A percentile compares a stretch with the other conserved stretches of the same genome.
Conservation (phyloP, 1,284 basidiomycete genomes). For the Vanrija pseudolonga region DNA sequence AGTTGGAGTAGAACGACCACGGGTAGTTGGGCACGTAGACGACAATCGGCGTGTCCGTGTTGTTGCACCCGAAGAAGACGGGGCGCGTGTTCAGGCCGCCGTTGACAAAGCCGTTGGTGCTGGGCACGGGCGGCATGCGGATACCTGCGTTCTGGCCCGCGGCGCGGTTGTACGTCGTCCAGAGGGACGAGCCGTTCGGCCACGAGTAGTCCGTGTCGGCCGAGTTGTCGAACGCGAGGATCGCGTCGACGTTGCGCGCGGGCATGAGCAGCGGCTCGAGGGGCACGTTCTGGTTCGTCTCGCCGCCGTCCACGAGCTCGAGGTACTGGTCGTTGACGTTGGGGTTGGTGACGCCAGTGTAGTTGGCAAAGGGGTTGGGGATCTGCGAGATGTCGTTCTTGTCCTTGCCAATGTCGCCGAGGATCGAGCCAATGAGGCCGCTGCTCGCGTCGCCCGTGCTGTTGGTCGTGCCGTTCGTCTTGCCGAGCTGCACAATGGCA, state of each 20-base stretch:
- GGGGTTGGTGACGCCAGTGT: constrained; percentile 34
- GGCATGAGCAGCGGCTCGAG: constrained; percentile 54
- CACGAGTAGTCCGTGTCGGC: constrained; percentile 53
- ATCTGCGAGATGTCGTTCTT: constrained; percentile 51
- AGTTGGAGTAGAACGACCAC: constrained; percentile 48
- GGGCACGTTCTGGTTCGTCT: constrained; percentile 53
- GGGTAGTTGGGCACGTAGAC: constrained; percentile 54
- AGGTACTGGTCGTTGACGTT: constrained; percentile 38
- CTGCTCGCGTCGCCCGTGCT: constrained; percentile 16
- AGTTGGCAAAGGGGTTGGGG: constrained; percentile 48
- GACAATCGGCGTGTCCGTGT: constrained; percentile 48
- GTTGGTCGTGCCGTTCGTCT: constrained; percentile 28
- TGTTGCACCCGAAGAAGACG: constrained; percentile 48
- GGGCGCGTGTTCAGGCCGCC: constrained; percentile 55
- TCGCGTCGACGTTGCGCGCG: constrained; percentile 52
- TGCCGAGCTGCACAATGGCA: constrained; percentile 21
- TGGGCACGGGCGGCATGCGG: constrained; percentile 51
- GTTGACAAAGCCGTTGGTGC: constrained; percentile 53
- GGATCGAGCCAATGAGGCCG: constrained; percentile 36
- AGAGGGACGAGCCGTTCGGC: constrained; percentile 54
- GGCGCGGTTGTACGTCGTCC: constrained; percentile 37
- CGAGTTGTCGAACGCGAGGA: constrained; percentile 55
- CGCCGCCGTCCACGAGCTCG: constrained; percentile 53
- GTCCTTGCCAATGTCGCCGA: constrained; percentile 35
- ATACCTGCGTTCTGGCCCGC: constrained; percentile 25